Evolutionary conservation across 176 grass and related monocot genomes (phyloP).

Genomic region (Oryza punctata): DNA sequence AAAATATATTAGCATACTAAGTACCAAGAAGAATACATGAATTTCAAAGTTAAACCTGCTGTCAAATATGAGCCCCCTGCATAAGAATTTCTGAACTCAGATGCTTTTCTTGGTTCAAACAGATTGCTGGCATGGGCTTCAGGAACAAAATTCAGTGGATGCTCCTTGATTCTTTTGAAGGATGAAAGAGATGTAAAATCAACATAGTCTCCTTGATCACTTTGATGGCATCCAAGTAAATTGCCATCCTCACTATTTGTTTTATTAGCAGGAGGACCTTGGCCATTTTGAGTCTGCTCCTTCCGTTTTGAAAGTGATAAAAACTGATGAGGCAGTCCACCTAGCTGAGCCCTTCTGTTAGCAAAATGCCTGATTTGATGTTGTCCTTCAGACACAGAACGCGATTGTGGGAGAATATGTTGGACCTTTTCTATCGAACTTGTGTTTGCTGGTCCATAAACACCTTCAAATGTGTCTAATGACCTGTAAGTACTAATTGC

Average conservation of each 20-base stretch:
- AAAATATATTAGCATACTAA: slow-evolving; percentile 31
- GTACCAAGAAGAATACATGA: slow-evolving; percentile 46
- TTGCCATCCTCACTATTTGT: background rate
- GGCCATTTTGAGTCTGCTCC: slow-evolving; percentile 20
- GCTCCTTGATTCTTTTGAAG: slow-evolving; percentile 43
- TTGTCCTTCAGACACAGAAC: slow-evolving; percentile 32
- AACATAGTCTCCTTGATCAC: slow-evolving; percentile 53
- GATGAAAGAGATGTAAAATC: slow-evolving; percentile 67
- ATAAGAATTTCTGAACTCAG: slow-evolving; percentile 42
- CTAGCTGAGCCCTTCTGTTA: slow-evolving; percentile 17
- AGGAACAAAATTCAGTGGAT: slow-evolving; percentile 45
- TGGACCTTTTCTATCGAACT: slow-evolving; percentile 1
- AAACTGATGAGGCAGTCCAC: slow-evolving; percentile 44
- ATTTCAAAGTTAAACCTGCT: slow-evolving; percentile 69
- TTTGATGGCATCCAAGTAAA: slow-evolving; percentile 11
- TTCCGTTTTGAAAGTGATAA: slow-evolving; percentile 28
- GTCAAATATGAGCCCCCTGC: slow-evolving; percentile 41
- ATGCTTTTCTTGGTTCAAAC: slow-evolving; percentile 36
- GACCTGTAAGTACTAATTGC: slow-evolving; percentile 32
- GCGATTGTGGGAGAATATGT: background rate
- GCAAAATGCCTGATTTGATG: slow-evolving; percentile 24
- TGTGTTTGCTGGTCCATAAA: slow-evolving; percentile 28
- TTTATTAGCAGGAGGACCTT: slow-evolving; percentile 18
- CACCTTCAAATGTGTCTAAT: slow-evolving; percentile 13
- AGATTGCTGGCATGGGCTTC: slow-evolving; percentile 23